Base-by-base conservation (phyloP, 306 rosid species). In the Psophocarpus tetragonolobus region DNA sequence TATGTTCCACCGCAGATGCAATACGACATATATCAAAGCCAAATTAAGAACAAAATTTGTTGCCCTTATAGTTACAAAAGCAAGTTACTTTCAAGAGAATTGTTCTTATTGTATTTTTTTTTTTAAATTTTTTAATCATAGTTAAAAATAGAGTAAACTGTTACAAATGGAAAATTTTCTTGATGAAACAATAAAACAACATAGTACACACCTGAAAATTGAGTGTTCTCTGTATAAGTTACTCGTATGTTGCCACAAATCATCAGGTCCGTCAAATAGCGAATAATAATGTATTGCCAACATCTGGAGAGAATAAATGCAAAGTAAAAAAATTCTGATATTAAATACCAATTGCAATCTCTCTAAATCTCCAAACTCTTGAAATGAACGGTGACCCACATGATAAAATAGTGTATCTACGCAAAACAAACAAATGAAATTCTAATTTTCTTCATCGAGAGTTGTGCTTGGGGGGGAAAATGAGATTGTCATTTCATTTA, bases 241-340 rank as follows among this genome's bases (percentile, higher is more conserved):
- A 78, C 79, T 86, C 57, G 91, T 48, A 74, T 95, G 95, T 77
- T 86, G 95, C 98, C 97, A 95, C 66, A 80, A 70, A 74, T 91
- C 97, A 73, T 91, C 92, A 35, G 92, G 87, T 77, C 98, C 98
- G 64, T 95, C 92, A 79, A 95, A 85, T 68, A 95, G 89, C 48
- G 91, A 82, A 89, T 92, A 95, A 82, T 87, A 95, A 82, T 95
- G 98, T 71, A 95, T 90, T 70, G 97, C 84, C 84, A 95, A 86
- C 96, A 92, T 95, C 98, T 95, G 91, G 17, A 61, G 77, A 79
- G 72, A 32, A 75, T 71, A 74, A 36, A 14, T 50, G 12, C 4
- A 7, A 33, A 29, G 66, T 39, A 27, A 41, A 65, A 79, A 29
- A 24, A 75, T 45, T 78, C 24, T 3, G 20, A 72, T 18, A 36